Conservation (phyloP, 2,329 filamentous ascomycete genomes). For the Alternaria tenuissima region DNA sequence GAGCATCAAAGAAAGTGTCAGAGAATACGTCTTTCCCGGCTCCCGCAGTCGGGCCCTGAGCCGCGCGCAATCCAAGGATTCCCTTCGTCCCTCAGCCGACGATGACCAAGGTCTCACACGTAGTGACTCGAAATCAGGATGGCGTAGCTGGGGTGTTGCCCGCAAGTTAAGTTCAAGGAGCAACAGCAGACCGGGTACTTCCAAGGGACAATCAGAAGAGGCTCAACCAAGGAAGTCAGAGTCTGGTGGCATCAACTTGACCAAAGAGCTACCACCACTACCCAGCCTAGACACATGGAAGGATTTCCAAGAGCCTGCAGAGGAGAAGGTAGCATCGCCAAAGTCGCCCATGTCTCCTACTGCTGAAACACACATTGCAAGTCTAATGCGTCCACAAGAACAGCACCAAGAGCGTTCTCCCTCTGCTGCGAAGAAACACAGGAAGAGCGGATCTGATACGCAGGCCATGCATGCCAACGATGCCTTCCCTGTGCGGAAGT, state of each 20-base stretch:
- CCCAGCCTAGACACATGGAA: conserved; percentile 56
- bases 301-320: conserved; percentile 25
- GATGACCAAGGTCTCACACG: conserved; percentile 31
- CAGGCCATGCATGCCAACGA: conserved; percentile 35
- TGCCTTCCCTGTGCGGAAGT: conserved; percentile 25
- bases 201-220: conserved; percentile 35
- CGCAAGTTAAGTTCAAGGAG: conserved; percentile 45
- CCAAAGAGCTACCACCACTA: conserved; percentile 58
- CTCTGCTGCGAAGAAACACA: conserved; percentile 35
- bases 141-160: conserved; percentile 51
- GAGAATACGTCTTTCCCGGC: conserved; percentile 54
- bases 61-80: conserved; percentile 47
- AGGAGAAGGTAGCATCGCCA: conserved; percentile 27
- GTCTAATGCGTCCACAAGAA: conserved; percentile 46
- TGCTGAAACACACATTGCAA: conserved; percentile 44
- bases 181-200: conserved; percentile 43
- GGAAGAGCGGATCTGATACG: conserved; percentile 42
- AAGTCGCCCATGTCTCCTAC: conserved; percentile 29
- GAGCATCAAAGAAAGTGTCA: conserved; percentile 51
- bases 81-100: conserved; percentile 30
- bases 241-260: conserved; percentile 50
- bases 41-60: conserved; percentile 35
- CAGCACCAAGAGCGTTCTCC: conserved; percentile 35
- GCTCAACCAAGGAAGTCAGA: conserved; percentile 41
- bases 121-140: conserved; percentile 41